A percentile compares a stretch with the other conserved stretches of the same genome.
Evolutionary conservation across 257 asterid species (phyloP).

Genomic region (Solanum rostratum): DNA sequence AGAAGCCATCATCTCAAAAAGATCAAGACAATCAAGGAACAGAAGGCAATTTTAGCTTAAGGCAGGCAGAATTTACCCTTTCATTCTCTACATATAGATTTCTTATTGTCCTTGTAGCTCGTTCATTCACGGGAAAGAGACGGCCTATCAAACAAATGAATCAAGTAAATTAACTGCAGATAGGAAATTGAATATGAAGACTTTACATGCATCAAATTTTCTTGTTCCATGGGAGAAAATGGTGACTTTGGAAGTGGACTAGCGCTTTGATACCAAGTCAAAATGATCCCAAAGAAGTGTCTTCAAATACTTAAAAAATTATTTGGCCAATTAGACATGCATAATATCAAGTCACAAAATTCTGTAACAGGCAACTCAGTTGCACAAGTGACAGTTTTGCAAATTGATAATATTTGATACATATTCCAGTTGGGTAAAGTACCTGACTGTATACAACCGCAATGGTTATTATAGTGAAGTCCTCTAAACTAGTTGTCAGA

Average conservation of each 20-base stretch:
- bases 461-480: neutral
- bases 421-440: neutral
- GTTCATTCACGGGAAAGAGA: constrained; percentile 84
- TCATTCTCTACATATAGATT: constrained; percentile 82
- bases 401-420: neutral
- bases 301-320: neutral
- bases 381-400: neutral
- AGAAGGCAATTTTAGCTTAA: neutral
- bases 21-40: neutral
- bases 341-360: neutral
- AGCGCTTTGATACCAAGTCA: neutral
- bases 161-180: neutral
- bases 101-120: constrained; percentile 84
- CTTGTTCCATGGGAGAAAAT: neutral
- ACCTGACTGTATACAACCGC: neutral
- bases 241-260: neutral
- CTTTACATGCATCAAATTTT: neutral
- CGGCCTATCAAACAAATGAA: constrained; percentile 40
- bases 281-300: neutral
- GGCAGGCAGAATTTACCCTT: constrained; percentile 44
- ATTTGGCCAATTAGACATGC: neutral
- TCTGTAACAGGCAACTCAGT: neutral
- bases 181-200: neutral
- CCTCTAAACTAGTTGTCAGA: neutral
- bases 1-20: neutral